Conservation (phyloP, 208 protist species). For the Novymonas esmeraldas region DNA sequence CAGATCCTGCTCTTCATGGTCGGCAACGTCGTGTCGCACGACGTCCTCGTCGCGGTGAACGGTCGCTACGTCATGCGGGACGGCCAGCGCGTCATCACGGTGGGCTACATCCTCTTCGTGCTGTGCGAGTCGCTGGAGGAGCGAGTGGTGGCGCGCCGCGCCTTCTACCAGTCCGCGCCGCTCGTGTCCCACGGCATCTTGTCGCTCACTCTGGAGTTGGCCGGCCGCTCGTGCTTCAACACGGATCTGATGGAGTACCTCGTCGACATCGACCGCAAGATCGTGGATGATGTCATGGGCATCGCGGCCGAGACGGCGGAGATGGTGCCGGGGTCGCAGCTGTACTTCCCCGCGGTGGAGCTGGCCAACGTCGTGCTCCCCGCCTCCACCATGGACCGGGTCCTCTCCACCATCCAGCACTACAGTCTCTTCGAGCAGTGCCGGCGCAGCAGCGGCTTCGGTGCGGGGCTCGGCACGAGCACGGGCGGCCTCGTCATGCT, state of each 20-base stretch:
- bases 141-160: conserved; percentile 74
- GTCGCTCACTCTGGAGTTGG: conserved; percentile 57
- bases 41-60: conserved; percentile 90
- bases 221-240: conserved; percentile 76
- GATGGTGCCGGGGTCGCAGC: conserved; percentile 88
- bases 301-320: conserved; percentile 87
- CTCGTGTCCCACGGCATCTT: conserved; percentile 80
- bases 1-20: conserved; percentile 87
- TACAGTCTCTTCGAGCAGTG: conserved; percentile 87
- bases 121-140: conserved; percentile 88
- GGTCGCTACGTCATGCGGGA: conserved; percentile 88
- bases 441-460: conserved; percentile 80
- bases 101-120: conserved; percentile 92
- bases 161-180: conserved; percentile 87
- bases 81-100: conserved; percentile 76
- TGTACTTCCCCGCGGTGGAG: conserved; percentile 83
- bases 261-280: conserved; percentile 92
- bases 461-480: conserved; percentile 62
- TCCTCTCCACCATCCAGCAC: conserved; percentile 87
- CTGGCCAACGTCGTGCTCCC: conserved; percentile 88
- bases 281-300: conserved; percentile 92
- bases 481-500: conserved; percentile 85
- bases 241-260: conserved; percentile 93
- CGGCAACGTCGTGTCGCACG: conserved; percentile 87
- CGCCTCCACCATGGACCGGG: conserved; percentile 65